A percentile compares a stretch with the other conserved stretches of the same genome.
Evolutionary conservation across 768 basidiomycete species (phyloP).

Genomic region (Pleurotus giganteus): DNA sequence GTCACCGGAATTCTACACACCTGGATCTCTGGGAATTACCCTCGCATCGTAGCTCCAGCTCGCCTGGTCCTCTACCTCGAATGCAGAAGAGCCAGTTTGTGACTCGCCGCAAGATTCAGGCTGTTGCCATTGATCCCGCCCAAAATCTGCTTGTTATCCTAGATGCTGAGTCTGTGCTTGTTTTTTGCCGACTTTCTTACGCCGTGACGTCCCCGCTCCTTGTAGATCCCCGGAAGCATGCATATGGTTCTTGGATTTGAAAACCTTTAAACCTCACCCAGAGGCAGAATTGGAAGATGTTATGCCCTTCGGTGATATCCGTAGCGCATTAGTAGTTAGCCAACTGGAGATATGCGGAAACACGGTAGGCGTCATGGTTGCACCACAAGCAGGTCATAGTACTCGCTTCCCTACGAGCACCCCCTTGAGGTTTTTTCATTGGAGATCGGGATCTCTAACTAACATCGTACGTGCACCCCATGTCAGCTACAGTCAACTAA

Average conservation of each 20-base stretch:
- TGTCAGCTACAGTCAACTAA: neutral
- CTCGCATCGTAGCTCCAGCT: neutral
- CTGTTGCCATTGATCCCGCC: conserved; percentile 2
- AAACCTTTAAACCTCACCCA: conserved; percentile 4
- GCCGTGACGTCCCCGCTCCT: neutral
- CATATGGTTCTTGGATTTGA: conserved; percentile 4
- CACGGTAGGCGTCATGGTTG: conserved; percentile 4
- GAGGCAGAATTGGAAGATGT: conserved; percentile 7
- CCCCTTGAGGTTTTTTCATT: conserved; percentile 2
- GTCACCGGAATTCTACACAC: neutral
- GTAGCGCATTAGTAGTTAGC: neutral
- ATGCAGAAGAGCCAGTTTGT: neutral
- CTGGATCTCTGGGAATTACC: conserved; percentile 9
- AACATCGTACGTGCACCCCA: conserved; percentile 1
- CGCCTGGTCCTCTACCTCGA: neutral
- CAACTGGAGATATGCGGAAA: conserved; percentile 6
- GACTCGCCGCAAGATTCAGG: conserved; percentile 2
- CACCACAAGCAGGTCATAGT: neutral
- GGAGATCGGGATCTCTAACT: conserved; percentile 2
- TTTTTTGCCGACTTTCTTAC: neutral
- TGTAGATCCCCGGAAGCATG: conserved; percentile 2
- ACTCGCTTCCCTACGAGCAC: conserved; percentile 7
- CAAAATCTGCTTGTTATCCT: conserved; percentile 5
- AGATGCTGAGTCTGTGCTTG: neutral
- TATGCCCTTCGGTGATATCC: conserved; percentile 7